Conservation (phyloP, 1,139 yeast species). For the Blastobotrys apis region DNA sequence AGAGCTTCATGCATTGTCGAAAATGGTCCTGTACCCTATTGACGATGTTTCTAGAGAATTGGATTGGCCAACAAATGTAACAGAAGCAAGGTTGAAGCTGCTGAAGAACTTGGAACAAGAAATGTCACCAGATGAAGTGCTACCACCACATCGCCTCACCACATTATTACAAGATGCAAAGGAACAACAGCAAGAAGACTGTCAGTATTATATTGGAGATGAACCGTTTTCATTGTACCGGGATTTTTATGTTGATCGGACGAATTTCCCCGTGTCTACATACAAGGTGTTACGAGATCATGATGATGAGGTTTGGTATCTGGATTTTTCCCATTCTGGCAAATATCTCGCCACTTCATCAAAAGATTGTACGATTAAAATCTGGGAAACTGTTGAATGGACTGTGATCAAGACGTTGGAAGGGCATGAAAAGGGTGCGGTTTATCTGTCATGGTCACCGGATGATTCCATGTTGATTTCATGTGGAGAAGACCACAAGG, state of each 20-base stretch:
- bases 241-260: constrained; percentile 10
- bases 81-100: constrained; percentile 39
- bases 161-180: constrained; percentile 48
- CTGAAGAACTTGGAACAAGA: constrained; percentile 42
- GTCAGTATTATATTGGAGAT: constrained; percentile 38
- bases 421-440: constrained; percentile 57
- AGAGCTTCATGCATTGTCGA: background rate
- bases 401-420: constrained; percentile 39
- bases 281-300: constrained; percentile 48
- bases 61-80: background rate
- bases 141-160: constrained; percentile 50
- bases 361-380: constrained; percentile 53
- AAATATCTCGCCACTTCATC: constrained; percentile 71
- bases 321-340: constrained; percentile 76
- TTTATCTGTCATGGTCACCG: constrained; percentile 71
- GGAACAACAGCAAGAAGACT: constrained; percentile 31
- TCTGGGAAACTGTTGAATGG: constrained; percentile 65
- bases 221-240: constrained; percentile 11
- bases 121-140: constrained; percentile 49
- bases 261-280: constrained; percentile 46
- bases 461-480: constrained; percentile 65
- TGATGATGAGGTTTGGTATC: constrained; percentile 78
- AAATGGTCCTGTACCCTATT: background rate
- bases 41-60: background rate
- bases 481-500: constrained; percentile 63